Conservation (phyloP, 371 early-diverging fungal genomes). For the Mortierella sp. region DNA sequence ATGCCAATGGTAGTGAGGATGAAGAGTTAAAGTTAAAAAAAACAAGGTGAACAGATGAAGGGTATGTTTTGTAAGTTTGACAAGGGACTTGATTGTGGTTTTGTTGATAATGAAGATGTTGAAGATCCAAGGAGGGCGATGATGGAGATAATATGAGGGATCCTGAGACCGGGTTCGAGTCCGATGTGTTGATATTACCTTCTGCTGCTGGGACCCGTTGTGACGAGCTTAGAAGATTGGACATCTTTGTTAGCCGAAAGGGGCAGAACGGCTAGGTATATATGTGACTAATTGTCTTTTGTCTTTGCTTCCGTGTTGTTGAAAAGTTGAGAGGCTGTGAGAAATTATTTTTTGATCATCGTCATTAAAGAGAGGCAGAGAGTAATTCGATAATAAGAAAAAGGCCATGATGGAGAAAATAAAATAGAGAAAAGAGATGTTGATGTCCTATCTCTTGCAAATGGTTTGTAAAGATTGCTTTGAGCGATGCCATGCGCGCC, state of each 20-base stretch:
- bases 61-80: not conserved
- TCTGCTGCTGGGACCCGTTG: slow-evolving; percentile 2
- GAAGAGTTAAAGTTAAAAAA: not conserved
- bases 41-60: not conserved
- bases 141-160: not conserved
- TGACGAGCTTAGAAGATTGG: slow-evolving; percentile 8
- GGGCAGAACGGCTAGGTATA: no score
- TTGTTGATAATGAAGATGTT: not conserved
- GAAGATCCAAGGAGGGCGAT: slow-evolving; percentile 2
- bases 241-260: not conserved
- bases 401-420: no score
- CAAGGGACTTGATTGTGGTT: not conserved
- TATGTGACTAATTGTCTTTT: no score
- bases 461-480: no score
- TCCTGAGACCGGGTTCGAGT: not conserved
- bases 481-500: no score
- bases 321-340: not conserved
- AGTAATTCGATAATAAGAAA: no score
- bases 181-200: not conserved
- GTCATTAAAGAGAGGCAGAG: no score
- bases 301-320: not conserved
- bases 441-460: no score
- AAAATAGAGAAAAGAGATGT: no score
- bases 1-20: not conserved
- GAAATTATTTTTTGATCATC: no score